phyloP scores from a whole-genome alignment of 805 yeast genomes.

The Kazachstania kunashirensis region DNA sequence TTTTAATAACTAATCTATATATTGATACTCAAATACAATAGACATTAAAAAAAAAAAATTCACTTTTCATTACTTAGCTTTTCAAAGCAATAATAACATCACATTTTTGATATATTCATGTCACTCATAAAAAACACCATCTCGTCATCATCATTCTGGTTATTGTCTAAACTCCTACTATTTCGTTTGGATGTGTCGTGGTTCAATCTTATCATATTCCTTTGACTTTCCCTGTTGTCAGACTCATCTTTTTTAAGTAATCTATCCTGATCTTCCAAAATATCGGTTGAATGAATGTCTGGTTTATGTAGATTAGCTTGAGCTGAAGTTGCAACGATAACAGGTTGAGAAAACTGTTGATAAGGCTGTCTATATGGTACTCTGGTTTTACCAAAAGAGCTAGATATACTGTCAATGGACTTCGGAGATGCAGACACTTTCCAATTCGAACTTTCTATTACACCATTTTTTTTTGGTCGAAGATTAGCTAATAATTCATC shows the following conservation, averaged over 20 bases:
- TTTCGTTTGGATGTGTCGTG: no score
- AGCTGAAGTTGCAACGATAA: constrained; percentile 25
- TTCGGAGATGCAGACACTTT: constrained; percentile 18
- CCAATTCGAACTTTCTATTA: constrained; percentile 2
- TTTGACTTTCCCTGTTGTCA: neutral
- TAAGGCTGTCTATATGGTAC: constrained; percentile 22
- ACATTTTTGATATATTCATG: constrained; percentile 37
- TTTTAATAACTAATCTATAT: no score
- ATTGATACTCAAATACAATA: no score
- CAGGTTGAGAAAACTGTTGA: constrained; percentile 24
- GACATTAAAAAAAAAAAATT: no score
- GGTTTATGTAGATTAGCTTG: constrained; percentile 29
- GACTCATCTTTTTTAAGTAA: constrained; percentile 2
- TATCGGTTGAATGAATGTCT: constrained; percentile 13
- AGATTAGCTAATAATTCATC: constrained; percentile 14
- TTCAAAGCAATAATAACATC: no score
- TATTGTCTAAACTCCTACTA: constrained; percentile 19
- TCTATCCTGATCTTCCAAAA: constrained; percentile 9
- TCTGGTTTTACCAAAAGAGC: constrained; percentile 18
- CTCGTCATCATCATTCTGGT: constrained; percentile 53
- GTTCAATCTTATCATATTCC: neutral
- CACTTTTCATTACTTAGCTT: no score
- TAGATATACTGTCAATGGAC: constrained; percentile 23
- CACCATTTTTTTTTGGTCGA: neutral
- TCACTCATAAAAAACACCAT: constrained; percentile 66